phyloP scores from a whole-genome alignment of 2,329 filamentous ascomycete genomes.

The Dothistroma pini region DNA sequence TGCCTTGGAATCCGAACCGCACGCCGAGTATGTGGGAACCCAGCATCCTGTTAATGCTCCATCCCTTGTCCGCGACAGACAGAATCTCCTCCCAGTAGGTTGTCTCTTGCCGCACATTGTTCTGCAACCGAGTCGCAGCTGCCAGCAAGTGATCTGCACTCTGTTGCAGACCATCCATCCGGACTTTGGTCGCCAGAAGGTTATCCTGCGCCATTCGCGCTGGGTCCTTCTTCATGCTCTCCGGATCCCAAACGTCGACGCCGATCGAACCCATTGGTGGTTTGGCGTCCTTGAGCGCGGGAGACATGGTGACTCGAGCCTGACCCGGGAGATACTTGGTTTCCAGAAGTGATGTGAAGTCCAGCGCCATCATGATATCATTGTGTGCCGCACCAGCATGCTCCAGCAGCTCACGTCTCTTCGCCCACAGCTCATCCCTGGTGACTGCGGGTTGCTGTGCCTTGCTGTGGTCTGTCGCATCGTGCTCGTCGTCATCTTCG shows the following conservation, averaged over 20 bases:
- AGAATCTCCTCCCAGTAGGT: slow-evolving; percentile 88
- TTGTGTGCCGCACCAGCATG: slow-evolving; percentile 46
- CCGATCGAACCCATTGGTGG: slow-evolving; percentile 73
- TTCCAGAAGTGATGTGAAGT: slow-evolving; percentile 77
- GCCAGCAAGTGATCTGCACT: slow-evolving; percentile 70
- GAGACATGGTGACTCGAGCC: slow-evolving; percentile 67
- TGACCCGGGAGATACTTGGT: slow-evolving; percentile 67
- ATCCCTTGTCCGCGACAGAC: slow-evolving; percentile 75
- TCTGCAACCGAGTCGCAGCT: slow-evolving; percentile 67
- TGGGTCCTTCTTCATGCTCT: slow-evolving; percentile 55
- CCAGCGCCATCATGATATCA: slow-evolving; percentile 66
- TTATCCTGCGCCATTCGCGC: slow-evolving; percentile 37
- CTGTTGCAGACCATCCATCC: slow-evolving; percentile 70
- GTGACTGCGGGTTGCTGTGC: slow-evolving; percentile 22
- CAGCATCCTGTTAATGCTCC: slow-evolving; percentile 74
- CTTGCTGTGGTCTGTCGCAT: slow-evolving; percentile 29
- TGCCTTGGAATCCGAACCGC: slow-evolving; percentile 83
- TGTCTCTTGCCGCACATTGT: slow-evolving; percentile 74
- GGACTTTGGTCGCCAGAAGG: slow-evolving; percentile 64
- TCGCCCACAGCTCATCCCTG: slow-evolving; percentile 39
- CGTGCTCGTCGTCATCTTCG: slow-evolving; percentile 43
- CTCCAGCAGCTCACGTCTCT: slow-evolving; percentile 41
- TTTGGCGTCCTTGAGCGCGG: slow-evolving; percentile 60
- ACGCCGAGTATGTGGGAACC: slow-evolving; percentile 63
- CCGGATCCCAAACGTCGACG: slow-evolving; percentile 55